Evolutionary conservation across 2,329 filamentous ascomycete genomes (phyloP).

Genomic region (Phyllosticta citrichinensis): DNA sequence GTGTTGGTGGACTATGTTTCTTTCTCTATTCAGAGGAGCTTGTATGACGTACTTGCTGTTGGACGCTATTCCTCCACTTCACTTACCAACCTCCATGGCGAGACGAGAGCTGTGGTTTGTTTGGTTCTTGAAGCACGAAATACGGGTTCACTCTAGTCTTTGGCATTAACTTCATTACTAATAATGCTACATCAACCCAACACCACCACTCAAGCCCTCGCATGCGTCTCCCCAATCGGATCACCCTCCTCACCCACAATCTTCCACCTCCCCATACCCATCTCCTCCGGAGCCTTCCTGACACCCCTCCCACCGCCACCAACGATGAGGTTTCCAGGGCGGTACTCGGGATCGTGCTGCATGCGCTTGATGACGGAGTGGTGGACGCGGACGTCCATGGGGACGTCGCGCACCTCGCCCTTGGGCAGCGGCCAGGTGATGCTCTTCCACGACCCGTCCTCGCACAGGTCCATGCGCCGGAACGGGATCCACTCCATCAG

Average conservation of each 20-base stretch:
- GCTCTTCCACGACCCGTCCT: slow-evolving; percentile 66
- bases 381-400: slow-evolving; percentile 59
- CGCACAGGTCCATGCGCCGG: slow-evolving; percentile 65
- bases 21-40: no score
- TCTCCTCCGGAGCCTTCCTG: slow-evolving; percentile 47
- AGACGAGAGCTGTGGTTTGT: no score
- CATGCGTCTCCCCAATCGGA: slow-evolving; percentile 58
- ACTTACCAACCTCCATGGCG: no score
- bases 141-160: no score
- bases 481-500: slow-evolving; percentile 77
- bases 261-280: slow-evolving; percentile 66
- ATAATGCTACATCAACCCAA: background rate
- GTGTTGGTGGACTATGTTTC: no score
- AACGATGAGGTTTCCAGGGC: slow-evolving; percentile 70
- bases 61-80: no score
- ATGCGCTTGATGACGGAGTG: slow-evolving; percentile 65
- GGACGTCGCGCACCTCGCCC: slow-evolving; percentile 70
- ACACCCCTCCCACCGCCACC: slow-evolving; percentile 68
- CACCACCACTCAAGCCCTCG: slow-evolving; percentile 23
- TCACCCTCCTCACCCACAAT: slow-evolving; percentile 55
- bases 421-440: slow-evolving; percentile 72
- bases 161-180: no score
- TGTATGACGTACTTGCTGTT: no score
- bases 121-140: no score
- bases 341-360: slow-evolving; percentile 51